Evolutionary conservation across 2,329 filamentous ascomycete species (phyloP).

Genomic region (Emericellopsis cladophorae): DNA sequence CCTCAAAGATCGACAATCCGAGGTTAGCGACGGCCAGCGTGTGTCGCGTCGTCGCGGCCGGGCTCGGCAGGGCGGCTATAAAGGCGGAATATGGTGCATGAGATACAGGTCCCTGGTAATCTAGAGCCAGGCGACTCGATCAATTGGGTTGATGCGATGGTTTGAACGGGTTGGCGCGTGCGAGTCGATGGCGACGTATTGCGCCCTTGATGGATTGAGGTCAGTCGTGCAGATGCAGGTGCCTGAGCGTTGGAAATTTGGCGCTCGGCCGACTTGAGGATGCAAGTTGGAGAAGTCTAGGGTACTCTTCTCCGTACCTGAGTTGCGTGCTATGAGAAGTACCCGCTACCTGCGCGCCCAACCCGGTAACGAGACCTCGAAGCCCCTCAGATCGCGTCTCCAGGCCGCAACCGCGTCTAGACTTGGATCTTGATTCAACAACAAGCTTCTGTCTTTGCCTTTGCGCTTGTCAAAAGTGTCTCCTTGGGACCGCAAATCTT

Average conservation of each 20-base stretch:
- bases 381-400: slow-evolving; percentile 4
- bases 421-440: neutral
- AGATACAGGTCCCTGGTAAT: slow-evolving; percentile 23
- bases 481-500: no score
- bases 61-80: slow-evolving; percentile 27
- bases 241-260: slow-evolving; percentile 19
- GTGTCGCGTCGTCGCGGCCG: slow-evolving; percentile 24
- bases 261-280: slow-evolving; percentile 3
- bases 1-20: neutral
- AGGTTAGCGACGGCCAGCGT: slow-evolving; percentile 2
- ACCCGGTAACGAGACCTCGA: neutral
- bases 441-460: neutral
- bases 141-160: slow-evolving; percentile 26
- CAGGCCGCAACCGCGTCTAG: slow-evolving; percentile 2
- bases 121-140: slow-evolving; percentile 25
- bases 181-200: slow-evolving; percentile 22
- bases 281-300: neutral
- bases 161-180: slow-evolving; percentile 25
- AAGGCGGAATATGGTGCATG: slow-evolving; percentile 20
- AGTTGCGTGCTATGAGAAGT: neutral
- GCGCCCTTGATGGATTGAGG: neutral
- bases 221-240: no score
- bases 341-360: neutral
- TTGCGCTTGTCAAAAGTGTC: neutral
- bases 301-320: neutral